These are phyloP conservation scores for Fraxinus anomala DNA, from an alignment of 257 asterid genomes.

Conservation along the genomic window DNA sequence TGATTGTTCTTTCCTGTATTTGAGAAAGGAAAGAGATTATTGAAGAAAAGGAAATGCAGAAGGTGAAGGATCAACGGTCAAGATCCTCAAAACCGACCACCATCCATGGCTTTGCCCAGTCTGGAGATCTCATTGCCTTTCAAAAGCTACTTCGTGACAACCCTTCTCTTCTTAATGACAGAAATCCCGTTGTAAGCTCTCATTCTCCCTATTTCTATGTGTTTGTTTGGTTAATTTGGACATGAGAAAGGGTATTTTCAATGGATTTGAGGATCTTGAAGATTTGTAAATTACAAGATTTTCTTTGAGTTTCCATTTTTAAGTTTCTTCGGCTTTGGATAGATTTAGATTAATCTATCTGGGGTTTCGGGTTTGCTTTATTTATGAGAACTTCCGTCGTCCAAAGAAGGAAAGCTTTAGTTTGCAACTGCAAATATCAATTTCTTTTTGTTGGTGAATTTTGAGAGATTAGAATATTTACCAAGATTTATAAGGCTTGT, in stretches of 20 bases:
- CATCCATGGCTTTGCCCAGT: constrained; percentile 90
- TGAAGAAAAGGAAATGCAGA: constrained; percentile 29
- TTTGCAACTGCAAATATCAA: background rate
- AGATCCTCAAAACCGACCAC: constrained; percentile 63
- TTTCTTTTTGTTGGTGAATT: background rate
- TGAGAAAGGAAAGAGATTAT: background rate
- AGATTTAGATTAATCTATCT: constrained; percentile 6
- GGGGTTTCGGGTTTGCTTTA: constrained; percentile 12
- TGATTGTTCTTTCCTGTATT: background rate
- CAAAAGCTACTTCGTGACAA: constrained; percentile 71
- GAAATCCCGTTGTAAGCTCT: constrained; percentile 83
- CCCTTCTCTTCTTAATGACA: constrained; percentile 84
- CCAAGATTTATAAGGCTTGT: background rate
- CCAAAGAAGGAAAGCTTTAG: background rate
- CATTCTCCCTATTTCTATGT: background rate
- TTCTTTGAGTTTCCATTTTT: background rate
- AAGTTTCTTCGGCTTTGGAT: background rate
- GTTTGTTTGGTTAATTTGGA: background rate
- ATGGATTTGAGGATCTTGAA: background rate
- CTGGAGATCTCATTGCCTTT: constrained; percentile 73
- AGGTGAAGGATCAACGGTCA: constrained; percentile 47
- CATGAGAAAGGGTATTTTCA: background rate
- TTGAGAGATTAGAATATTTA: background rate
- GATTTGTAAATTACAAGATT: background rate
- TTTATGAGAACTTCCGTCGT: constrained; percentile 4